These are phyloP conservation scores for Colletotrichum simmondsii DNA, from an alignment of 2,329 filamentous ascomycete genomes.

Conservation along the genomic window DNA sequence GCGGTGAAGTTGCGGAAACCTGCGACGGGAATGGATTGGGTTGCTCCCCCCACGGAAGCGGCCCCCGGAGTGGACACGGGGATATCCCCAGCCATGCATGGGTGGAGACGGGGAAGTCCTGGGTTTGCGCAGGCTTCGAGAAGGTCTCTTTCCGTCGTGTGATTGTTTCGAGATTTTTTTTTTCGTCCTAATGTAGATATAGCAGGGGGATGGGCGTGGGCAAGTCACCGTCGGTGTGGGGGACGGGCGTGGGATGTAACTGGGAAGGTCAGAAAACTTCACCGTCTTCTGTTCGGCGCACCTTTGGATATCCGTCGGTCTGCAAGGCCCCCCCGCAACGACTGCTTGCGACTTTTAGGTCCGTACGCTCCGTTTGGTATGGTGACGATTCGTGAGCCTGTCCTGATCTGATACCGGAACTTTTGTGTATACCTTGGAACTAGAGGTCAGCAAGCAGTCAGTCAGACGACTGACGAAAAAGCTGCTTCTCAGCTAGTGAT, in stretches of 20 bases:
- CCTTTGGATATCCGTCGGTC: background rate
- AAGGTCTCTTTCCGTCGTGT: background rate
- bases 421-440: no score
- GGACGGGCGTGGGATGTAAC: background rate
- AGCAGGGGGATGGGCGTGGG: background rate
- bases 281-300: background rate
- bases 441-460: no score
- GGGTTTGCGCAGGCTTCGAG: constrained; percentile 6
- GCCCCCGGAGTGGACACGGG: background rate
- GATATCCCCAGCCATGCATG: background rate
- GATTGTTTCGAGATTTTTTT: constrained; percentile 1
- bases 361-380: no score
- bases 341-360: no score
- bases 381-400: no score
- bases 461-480: background rate
- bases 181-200: background rate
- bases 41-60: background rate
- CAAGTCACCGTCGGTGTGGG: background rate
- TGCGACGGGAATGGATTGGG: background rate
- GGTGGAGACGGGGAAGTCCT: background rate
- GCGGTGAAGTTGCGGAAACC: background rate
- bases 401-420: no score
- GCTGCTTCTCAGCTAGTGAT: background rate
- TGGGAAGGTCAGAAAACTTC: background rate
- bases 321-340: background rate